These are phyloP conservation scores for Oryza coarctata DNA, from an alignment of 176 grass and related monocot genomes.

Conservation along the genomic window DNA sequence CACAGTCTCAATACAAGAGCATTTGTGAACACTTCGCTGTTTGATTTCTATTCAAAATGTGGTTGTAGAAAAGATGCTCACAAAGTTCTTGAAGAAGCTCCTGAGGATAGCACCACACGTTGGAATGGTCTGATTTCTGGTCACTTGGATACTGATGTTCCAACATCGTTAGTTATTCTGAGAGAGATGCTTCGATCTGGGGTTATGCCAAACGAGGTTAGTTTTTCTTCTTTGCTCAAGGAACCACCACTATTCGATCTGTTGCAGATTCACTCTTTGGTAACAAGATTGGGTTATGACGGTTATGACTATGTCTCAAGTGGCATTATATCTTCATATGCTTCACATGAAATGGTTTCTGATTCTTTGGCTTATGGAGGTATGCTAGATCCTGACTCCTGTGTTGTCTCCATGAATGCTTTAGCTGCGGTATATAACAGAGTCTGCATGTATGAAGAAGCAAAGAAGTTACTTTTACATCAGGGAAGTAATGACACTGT, in stretches of 20 bases:
- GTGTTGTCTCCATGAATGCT: constrained; percentile 45
- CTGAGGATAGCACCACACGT: constrained; percentile 41
- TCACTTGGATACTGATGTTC: constrained; percentile 31
- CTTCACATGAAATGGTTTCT: constrained; percentile 49
- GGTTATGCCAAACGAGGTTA: constrained; percentile 56
- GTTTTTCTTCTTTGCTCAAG: constrained; percentile 66
- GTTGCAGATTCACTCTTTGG: constrained; percentile 60
- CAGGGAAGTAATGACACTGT: constrained; percentile 43
- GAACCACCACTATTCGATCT: constrained; percentile 42
- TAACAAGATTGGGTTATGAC: constrained; percentile 64
- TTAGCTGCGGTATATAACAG: constrained; percentile 66
- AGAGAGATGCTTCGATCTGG: constrained; percentile 56
- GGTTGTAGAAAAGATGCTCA: constrained; percentile 38
- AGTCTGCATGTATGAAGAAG: constrained; percentile 45
- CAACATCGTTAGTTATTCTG: constrained; percentile 32
- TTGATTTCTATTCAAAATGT: constrained; percentile 54
- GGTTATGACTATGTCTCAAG: constrained; percentile 58
- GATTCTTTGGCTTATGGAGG: constrained; percentile 46
- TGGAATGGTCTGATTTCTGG: constrained; percentile 71
- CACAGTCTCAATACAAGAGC: constrained; percentile 40
- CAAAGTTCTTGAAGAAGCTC: constrained; percentile 43
- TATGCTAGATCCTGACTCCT: constrained; percentile 32
- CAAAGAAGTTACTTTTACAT: constrained; percentile 55
- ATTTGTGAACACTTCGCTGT: constrained; percentile 52
- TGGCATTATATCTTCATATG: constrained; percentile 70